Base-by-base conservation (phyloP, 2,329 filamentous ascomycete genomes). In the Scedosporium aurantiacum region DNA sequence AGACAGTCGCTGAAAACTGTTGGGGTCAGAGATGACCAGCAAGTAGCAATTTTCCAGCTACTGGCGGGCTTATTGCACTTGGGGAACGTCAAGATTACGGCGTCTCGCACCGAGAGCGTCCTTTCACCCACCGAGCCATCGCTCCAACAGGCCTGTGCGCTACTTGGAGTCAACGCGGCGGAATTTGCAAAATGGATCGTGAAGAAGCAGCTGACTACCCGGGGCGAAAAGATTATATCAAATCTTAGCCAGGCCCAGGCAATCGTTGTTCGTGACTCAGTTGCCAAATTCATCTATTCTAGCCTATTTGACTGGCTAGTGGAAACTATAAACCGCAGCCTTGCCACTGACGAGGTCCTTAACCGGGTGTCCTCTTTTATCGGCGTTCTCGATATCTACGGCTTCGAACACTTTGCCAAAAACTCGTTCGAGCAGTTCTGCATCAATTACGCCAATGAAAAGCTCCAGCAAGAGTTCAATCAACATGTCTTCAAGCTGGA, bases 351-450 rank as follows among this genome's bases (percentile, higher is more conserved):
- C 54, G 88, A 93, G 65, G 90, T 97, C 43, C 74, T 97, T 60
- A 86, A 82, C 68, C 85, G 90, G 47, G 91, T 96, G 62, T 83
- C 80, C 61, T 93, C 90, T 1, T 99, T 99, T 74, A 99, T 99
- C 69, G 94, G 94, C 74, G 94, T 99, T 57, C 83, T 99, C 65
- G 94, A 99, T 90, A 99, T 99, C 67, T 97, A 97, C 75, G 93
- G 93, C 65, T 99, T 99, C 71, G 94, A 99, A 74, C 94, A 97
- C 76, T 99, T 99, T 70, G 93, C 94, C 64, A 97, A 97, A 80
- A 99, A 99, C 78, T 99, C 94, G 0, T 99, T 99, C 69, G 94
- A 99, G 74, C 94, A 99, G 74, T 99, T 99, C 76, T 99, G 94
- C 77, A 99, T 99, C 83, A 99, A 99, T 76, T 99, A 99, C 70